Evolutionary conservation across 805 yeast species (phyloP), one percentile per base, ranked within the genome.

Genomic region (Nakazawaea siamensis): DNA sequence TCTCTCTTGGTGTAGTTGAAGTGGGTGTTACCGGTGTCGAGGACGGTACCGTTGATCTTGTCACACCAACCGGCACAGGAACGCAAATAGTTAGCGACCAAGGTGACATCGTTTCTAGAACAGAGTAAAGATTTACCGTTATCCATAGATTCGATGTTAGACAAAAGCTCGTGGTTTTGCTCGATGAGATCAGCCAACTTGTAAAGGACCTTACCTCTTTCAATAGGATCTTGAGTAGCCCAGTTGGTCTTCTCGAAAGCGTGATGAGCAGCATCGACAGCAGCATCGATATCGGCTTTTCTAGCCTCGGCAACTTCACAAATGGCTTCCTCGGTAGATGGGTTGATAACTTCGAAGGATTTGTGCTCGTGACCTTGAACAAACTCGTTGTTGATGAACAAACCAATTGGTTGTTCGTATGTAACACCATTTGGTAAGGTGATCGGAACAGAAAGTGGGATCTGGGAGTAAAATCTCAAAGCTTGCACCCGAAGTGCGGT

Each of bases 341-440:
- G 92, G 52, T 77, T 67, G 38, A 76, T 54, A 14, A 76, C 77
- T 39, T 53, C 78, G 45, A 81, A 70, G 13, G 80, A 76, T 55
- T 74, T 68, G 46, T 70, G 72, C 41, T 67, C 70, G 41, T 67
- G 61, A 13, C 87, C 70, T 31, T 66, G 57, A 24, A 78, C 83
- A 54, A 80, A 81, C 57, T 82, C 77, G 57, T 80, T 80, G 64
- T 81, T 77, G 57, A 83, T 84, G 66, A 80, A 83, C 48, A 81
- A 63, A 44, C 94, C 94, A 13, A 84, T 73, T 45, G 94, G 77
- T 54, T 70, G 76, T 34, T 62, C 63, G 47, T 73, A 73, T 21
- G 61, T 54, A 38, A 60, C 60, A 31, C 81, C 81, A 49, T 71
- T 76, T 39, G 81, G 80, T 40, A 69, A 58, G n/a, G 55, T 63